These are phyloP conservation scores for Echinosophora koreensis DNA, from an alignment of 306 rosid species.

Conservation along the genomic window DNA sequence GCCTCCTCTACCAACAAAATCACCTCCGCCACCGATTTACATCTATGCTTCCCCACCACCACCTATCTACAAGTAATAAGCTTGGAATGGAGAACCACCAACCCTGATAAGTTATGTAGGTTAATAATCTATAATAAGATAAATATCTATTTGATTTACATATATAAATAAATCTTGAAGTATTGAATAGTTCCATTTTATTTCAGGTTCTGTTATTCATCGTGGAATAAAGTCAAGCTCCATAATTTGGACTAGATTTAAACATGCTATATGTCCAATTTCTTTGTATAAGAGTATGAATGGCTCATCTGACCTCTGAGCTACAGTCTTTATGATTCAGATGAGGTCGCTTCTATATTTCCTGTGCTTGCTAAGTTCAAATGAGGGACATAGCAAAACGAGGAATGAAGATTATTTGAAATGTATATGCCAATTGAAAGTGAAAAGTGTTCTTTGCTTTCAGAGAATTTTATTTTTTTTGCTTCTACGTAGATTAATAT, in stretches of 20 bases:
- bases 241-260: slow-evolving; percentile 51
- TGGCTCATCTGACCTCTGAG: slow-evolving; percentile 35
- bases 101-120: slow-evolving; percentile 68
- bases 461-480: slow-evolving; percentile 50
- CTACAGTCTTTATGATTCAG: slow-evolving; percentile 50
- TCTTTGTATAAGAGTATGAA: slow-evolving; percentile 68
- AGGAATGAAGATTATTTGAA: slow-evolving; percentile 41
- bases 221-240: slow-evolving; percentile 74
- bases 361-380: slow-evolving; percentile 56
- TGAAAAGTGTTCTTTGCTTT: slow-evolving; percentile 47
- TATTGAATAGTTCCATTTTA: background rate
- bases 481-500: slow-evolving; percentile 53
- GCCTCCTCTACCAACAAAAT: slow-evolving; percentile 59
- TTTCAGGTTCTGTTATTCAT: slow-evolving; percentile 75
- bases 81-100: background rate
- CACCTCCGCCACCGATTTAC: slow-evolving; percentile 64
- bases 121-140: slow-evolving; percentile 2
- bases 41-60: slow-evolving; percentile 75
- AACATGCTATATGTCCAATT: slow-evolving; percentile 57
- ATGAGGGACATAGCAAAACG: slow-evolving; percentile 44
- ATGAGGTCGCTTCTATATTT: slow-evolving; percentile 59
- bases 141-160: background rate
- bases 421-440: slow-evolving; percentile 42
- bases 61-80: slow-evolving; percentile 58
- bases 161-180: slow-evolving; percentile 4